Evolutionary conservation across 306 rosid genomes (phyloP).

Genomic region (Trifolium subterraneum): DNA sequence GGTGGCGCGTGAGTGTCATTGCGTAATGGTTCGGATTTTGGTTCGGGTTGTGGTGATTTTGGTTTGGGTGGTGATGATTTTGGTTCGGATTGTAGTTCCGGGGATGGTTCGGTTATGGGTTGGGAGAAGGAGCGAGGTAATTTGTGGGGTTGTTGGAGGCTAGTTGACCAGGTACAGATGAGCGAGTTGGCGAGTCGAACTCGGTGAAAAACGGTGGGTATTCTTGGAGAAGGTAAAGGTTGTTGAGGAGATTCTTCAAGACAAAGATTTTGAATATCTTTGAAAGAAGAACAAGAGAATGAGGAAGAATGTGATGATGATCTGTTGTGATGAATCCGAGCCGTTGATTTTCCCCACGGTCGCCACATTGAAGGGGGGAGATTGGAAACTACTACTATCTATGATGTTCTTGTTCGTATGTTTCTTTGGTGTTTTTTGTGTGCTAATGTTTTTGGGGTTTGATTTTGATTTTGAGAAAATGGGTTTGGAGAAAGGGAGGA

Average conservation of each 20-base stretch:
- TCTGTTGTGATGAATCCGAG: conserved; percentile 61
- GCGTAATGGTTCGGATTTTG: not conserved
- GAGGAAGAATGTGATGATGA: conserved; percentile 46
- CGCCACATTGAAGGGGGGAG: conserved; percentile 81
- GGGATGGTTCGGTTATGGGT: conserved; percentile 5
- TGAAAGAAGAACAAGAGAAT: conserved; percentile 87
- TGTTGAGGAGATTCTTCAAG: conserved; percentile 58
- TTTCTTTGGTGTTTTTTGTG: not conserved
- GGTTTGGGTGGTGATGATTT: not conserved
- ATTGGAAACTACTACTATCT: not conserved
- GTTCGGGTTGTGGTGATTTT: not conserved
- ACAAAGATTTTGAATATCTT: conserved; percentile 75
- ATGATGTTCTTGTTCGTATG: not conserved
- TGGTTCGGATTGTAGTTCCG: not conserved
- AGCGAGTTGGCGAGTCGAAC: conserved; percentile 74
- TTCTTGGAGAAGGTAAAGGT: conserved; percentile 26
- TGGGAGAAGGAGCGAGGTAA: conserved; percentile 29
- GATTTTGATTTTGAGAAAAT: not conserved
- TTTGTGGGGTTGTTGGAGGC: conserved; percentile 10
- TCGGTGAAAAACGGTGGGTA: conserved; percentile 64
- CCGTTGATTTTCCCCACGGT: conserved; percentile 79
- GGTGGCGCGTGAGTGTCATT: not conserved
- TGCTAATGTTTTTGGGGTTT: not conserved
- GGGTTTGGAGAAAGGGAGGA: conserved; percentile 16
- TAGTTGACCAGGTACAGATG: conserved; percentile 56